These are phyloP conservation scores for Chamaecrista fasciculata DNA, from an alignment of 306 rosid species.

Conservation along the genomic window DNA sequence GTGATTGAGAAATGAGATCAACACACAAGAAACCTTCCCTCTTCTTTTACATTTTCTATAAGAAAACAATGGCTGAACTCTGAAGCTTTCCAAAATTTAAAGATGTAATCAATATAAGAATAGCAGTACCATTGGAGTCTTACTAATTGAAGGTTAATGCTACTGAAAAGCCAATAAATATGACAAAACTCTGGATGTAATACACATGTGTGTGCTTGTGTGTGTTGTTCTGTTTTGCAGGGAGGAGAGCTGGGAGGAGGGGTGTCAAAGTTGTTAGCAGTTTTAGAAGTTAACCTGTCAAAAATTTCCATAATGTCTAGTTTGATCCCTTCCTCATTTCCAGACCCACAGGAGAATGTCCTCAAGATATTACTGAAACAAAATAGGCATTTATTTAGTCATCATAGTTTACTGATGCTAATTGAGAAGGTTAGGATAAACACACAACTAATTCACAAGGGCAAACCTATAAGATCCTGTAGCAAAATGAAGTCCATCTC, in stretches of 20 bases:
- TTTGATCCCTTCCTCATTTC: slow-evolving; percentile 48
- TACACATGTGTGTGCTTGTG: no score
- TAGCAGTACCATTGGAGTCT: background rate
- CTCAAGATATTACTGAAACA: slow-evolving; percentile 56
- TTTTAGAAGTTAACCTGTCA: slow-evolving; percentile 35
- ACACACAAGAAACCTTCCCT: background rate
- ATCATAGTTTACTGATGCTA: slow-evolving; percentile 10
- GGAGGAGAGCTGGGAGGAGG: no score
- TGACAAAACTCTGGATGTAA: no score
- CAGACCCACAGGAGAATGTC: slow-evolving; percentile 44
- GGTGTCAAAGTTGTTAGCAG: background rate
- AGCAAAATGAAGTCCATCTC: slow-evolving; percentile 63
- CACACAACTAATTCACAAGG: background rate
- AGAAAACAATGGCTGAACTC: background rate
- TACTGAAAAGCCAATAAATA: background rate
- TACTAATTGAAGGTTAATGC: background rate
- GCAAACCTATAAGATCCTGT: slow-evolving; percentile 70
- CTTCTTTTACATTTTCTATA: background rate
- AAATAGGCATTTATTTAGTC: slow-evolving; percentile 25
- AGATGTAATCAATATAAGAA: background rate
- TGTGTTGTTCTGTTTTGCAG: no score
- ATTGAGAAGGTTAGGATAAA: background rate
- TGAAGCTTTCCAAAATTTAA: background rate
- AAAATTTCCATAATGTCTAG: slow-evolving; percentile 49
- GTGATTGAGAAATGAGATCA: background rate